Conservation (phyloP, 108 stramenopile species). For the Skeletonema grethae region DNA sequence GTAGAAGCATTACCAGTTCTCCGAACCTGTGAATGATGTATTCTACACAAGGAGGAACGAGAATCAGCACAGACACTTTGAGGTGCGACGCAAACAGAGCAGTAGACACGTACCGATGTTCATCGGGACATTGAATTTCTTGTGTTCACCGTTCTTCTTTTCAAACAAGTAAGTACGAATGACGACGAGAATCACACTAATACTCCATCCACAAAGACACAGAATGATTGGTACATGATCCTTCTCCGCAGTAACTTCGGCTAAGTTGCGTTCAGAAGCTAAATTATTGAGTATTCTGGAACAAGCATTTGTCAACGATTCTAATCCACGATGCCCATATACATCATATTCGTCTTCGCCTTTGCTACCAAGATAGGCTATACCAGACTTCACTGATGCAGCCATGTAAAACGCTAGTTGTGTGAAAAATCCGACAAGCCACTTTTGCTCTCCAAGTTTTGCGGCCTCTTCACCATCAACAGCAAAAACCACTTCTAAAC, state of each 20-base stretch:
- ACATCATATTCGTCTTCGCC: background rate
- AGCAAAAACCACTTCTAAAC: slow-evolving; percentile 26
- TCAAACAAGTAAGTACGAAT: slow-evolving; percentile 25
- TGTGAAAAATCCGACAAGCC: background rate
- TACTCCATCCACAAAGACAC: slow-evolving; percentile 7
- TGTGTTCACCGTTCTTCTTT: slow-evolving; percentile 41
- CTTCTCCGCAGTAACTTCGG: background rate
- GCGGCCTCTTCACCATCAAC: slow-evolving; percentile 33
- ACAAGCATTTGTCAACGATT: background rate
- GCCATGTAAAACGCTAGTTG: slow-evolving; percentile 10
- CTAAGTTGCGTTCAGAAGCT: background rate
- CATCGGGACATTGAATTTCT: slow-evolving; percentile 36
- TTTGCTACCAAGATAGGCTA: slow-evolving; percentile 21
- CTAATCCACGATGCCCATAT: background rate
- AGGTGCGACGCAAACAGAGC: background rate
- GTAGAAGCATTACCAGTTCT: slow-evolving; percentile 74
- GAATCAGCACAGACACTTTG: background rate
- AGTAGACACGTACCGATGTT: background rate
- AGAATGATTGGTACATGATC: slow-evolving; percentile 26
- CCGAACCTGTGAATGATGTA: slow-evolving; percentile 73
- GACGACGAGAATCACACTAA: background rate
- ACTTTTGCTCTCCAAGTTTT: slow-evolving; percentile 6
- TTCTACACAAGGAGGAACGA: slow-evolving; percentile 17
- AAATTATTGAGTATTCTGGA: background rate
- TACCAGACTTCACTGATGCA: slow-evolving; percentile 26